Percentiles rank a stretch among this genome's conserved stretches.
Evolutionary conservation across 805 yeast genomes (phyloP).

Genomic region (Candida ficus): DNA sequence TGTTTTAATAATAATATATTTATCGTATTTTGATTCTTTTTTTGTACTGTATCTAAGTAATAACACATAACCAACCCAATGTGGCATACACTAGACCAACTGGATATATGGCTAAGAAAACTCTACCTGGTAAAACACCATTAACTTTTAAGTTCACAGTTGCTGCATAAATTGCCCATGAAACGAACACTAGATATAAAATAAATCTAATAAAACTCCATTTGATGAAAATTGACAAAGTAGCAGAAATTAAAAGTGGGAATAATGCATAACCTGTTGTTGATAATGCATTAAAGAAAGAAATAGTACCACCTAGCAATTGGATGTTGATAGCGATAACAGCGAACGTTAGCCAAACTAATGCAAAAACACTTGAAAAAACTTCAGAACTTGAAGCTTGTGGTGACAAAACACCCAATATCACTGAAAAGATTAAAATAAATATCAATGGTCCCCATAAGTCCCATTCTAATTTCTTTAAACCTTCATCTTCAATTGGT

Average conservation of each 20-base stretch:
- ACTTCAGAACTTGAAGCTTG: constrained; percentile 40
- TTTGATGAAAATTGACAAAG: constrained; percentile 42
- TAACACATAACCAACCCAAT: constrained; percentile 62
- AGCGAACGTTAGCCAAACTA: constrained; percentile 59
- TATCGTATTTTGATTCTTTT: neutral
- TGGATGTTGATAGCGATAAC: constrained; percentile 62
- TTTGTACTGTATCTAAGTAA: constrained; percentile 33
- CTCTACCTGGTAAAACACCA: constrained; percentile 60
- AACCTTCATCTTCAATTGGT: constrained; percentile 21
- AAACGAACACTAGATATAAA: constrained; percentile 39
- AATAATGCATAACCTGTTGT: constrained; percentile 68
- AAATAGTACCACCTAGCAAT: constrained; percentile 53
- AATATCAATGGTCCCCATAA: constrained; percentile 71
- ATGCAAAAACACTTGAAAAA: constrained; percentile 58
- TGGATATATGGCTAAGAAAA: constrained; percentile 60
- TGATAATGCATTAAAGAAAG: constrained; percentile 62
- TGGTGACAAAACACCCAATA: constrained; percentile 30
- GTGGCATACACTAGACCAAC: constrained; percentile 58
- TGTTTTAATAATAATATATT: neutral
- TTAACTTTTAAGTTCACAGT: constrained; percentile 52
- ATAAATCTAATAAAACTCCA: constrained; percentile 45
- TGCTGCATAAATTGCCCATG: constrained; percentile 65
- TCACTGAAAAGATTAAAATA: constrained; percentile 48
- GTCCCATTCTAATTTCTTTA: constrained; percentile 47
- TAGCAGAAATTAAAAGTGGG: constrained; percentile 54